Conservation (phyloP, 345 rosid genomes). For the Noccaea caerulescens region DNA sequence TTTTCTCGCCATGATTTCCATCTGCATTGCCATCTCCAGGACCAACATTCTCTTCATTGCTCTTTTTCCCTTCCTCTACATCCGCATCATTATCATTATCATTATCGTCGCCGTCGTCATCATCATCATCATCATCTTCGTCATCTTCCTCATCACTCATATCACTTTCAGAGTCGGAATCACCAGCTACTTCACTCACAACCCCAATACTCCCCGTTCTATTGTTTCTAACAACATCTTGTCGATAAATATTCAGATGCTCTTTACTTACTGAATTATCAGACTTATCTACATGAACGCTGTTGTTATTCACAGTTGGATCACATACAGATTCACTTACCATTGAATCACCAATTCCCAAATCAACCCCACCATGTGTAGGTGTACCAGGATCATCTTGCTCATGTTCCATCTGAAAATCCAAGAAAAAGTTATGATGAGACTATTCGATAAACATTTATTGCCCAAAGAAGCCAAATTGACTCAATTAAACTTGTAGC, state of each 20-base stretch:
- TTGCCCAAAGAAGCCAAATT: no score
- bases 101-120: constrained; percentile 39
- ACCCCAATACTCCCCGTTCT: constrained; percentile 65
- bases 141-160: constrained; percentile 65
- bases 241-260: constrained; percentile 62
- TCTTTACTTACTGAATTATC: constrained; percentile 43
- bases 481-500: not conserved
- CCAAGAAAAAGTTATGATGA: constrained; percentile 23
- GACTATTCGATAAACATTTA: constrained; percentile 1
- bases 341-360: constrained; percentile 36
- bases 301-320: constrained; percentile 38
- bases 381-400: constrained; percentile 46
- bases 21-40: constrained; percentile 45
- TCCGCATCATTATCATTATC: constrained; percentile 36
- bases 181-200: constrained; percentile 92
- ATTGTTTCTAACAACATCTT: constrained; percentile 78
- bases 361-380: constrained; percentile 39
- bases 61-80: constrained; percentile 42
- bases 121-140: constrained; percentile 48
- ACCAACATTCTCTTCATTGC: constrained; percentile 39
- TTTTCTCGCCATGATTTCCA: constrained; percentile 44
- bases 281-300: constrained; percentile 3
- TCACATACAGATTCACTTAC: constrained; percentile 39
- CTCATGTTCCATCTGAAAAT: constrained; percentile 62
- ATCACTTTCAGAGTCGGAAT: constrained; percentile 84